A percentile compares a stretch with the other conserved stretches of the same genome.
Conservation (phyloP, 257 asterid genomes). For the Anisodus tanguticus region DNA sequence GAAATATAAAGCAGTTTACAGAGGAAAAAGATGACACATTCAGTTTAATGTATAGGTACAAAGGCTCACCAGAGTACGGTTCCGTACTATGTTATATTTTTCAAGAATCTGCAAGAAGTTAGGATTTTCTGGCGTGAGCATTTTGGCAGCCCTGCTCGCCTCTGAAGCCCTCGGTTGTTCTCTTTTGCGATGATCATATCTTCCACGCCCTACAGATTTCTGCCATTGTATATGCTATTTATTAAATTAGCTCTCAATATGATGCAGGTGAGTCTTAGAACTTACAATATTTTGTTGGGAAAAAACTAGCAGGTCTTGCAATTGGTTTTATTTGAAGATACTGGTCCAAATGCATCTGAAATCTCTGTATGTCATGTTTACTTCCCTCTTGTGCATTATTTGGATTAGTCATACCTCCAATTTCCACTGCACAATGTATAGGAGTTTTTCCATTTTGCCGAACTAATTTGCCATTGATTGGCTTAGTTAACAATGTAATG, state of each 20-base stretch:
- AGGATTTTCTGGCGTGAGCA: conserved; percentile 1
- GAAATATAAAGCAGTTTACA: too few relatives aligned
- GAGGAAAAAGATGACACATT: too few relatives aligned
- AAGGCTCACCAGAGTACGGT: conserved; percentile 31
- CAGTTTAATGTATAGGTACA: too few relatives aligned
- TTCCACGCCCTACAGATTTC: conserved; percentile 13
- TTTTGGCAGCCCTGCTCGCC: conserved; percentile 12
- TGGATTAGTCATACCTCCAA: conserved; percentile 12
- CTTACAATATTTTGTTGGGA: too few relatives aligned
- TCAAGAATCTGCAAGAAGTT: conserved; percentile 15
- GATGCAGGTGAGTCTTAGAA: too few relatives aligned
- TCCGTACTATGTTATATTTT: neutral
- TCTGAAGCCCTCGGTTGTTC: neutral
- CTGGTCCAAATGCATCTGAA: neutral
- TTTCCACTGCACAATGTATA: neutral
- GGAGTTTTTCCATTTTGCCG: too few relatives aligned
- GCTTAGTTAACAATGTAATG: too few relatives aligned
- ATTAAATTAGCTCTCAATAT: too few relatives aligned
- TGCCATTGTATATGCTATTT: too few relatives aligned
- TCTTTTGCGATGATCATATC: neutral
- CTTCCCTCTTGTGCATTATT: neutral
- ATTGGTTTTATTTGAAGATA: too few relatives aligned
- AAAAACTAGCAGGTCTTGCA: too few relatives aligned
- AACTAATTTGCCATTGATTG: too few relatives aligned
- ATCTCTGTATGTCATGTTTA: neutral